Evolutionary conservation across 2,329 filamentous ascomycete species (phyloP).

Genomic region (Diaporthe destruens): DNA sequence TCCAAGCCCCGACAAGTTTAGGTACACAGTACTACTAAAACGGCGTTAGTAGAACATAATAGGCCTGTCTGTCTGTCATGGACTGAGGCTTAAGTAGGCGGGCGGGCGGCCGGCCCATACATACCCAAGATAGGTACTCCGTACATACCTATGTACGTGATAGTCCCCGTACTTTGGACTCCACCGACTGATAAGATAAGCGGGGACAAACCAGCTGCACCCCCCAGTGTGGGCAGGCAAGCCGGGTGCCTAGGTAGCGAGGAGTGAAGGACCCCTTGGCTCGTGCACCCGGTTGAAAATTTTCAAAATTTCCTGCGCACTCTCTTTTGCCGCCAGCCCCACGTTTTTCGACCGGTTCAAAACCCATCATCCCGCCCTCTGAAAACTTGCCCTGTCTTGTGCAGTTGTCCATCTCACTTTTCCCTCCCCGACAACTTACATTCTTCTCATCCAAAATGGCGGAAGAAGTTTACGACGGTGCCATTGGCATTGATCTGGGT

Average conservation of each 20-base stretch:
- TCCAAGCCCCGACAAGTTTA: neutral
- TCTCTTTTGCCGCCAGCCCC: constrained; percentile 36
- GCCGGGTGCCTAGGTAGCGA: neutral
- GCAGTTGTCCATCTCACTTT: constrained; percentile 37
- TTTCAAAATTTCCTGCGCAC: constrained; percentile 40
- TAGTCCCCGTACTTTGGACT: neutral
- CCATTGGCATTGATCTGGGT: constrained; percentile 99
- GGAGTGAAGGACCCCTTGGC: constrained; percentile 24
- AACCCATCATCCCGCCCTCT: constrained; percentile 39
- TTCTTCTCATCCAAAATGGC: constrained; percentile 74
- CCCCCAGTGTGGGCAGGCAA: too few species aligned
- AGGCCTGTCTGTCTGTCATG: too few species aligned
- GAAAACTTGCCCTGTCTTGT: constrained; percentile 30
- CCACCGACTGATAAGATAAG: constrained; percentile 25
- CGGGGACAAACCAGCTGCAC: neutral
- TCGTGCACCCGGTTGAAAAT: constrained; percentile 40
- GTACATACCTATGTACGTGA: too few species aligned
- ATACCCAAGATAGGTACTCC: too few species aligned
- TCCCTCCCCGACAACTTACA: constrained; percentile 34
- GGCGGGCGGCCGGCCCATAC: neutral
- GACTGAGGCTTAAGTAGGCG: too few species aligned
- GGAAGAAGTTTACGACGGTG: constrained; percentile 99
- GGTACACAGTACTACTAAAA: neutral
- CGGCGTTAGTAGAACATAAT: neutral
- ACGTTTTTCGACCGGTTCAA: constrained; percentile 40